Base-by-base conservation (phyloP, 1,139 yeast species). In the Kurtzmaniella quercitrusa region DNA sequence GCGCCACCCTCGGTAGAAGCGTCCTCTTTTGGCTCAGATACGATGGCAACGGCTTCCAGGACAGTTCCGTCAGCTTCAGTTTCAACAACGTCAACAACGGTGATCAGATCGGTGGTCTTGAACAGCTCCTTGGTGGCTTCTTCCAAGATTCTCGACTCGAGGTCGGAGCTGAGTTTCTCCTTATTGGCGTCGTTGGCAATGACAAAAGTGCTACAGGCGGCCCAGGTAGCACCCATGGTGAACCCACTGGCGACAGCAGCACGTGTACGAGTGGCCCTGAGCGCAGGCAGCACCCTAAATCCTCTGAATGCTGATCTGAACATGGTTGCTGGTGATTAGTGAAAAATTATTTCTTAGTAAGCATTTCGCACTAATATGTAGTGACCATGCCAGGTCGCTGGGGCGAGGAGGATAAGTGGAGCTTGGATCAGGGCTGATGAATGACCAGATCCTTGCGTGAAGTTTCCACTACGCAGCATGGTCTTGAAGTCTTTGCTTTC, bases 1-100 rank as follows among this genome's bases (percentile, higher is more conserved):
- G 46, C 38, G 15, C 47, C 52, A 8, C 40, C 53, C 49, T 52
- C 64, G 15, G 61, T 65, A 37, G 47, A 52, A 19, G 17, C 44
- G 8, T 42, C 44, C 18, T 29, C 39, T 11, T 39, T 41, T 11
- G 44, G 19, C 21, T 34, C 45, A 19, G 41, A 37, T 3, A 15
- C 37, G 12, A 29, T 44, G 34, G 45, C 51, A n/a, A 37, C 41
- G 16, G 33, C 41, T 23, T 46, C 47, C 25, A 44, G 41, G 25
- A 40, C 50, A n/a, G 42, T 37, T n/a, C 40, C 47, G 16, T 40
- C 42, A 15, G 47, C 50, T 2, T 38, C 37, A 15, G 44, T 45
- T 16, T 46, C 53, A 10, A 45, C 53, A 10, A 39, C 46, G 12
- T 40, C 42, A 34, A 33, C 17, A 16, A 33, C 27, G 7, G 21